These are phyloP conservation scores for Phytophthora fragariae DNA, from an alignment of 352 stramenopile species.

Conservation along the genomic window DNA sequence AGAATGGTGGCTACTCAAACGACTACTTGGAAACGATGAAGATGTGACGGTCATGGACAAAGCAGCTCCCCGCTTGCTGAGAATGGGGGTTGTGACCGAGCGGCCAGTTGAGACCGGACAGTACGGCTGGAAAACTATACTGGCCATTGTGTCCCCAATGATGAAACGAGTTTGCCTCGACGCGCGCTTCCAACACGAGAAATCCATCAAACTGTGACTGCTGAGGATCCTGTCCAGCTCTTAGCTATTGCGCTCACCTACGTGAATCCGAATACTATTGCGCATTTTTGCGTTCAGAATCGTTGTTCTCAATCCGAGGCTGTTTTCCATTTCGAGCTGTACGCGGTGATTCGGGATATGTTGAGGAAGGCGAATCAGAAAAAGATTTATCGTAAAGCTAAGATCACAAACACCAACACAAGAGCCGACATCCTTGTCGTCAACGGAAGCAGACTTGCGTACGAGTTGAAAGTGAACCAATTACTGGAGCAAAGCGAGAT, in stretches of 20 bases:
- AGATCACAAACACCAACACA: neutral
- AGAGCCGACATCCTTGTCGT: constrained; percentile 4
- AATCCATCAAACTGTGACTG: neutral
- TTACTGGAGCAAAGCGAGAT: constrained; percentile 7
- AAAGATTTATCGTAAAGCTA: constrained; percentile 1
- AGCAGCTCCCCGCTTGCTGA: neutral
- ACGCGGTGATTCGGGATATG: neutral
- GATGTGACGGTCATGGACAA: neutral
- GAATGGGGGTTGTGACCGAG: constrained; percentile 2
- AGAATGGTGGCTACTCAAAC: constrained; percentile 5
- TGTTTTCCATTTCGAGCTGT: constrained; percentile 9
- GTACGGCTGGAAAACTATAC: neutral
- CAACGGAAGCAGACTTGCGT: neutral
- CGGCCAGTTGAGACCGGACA: neutral
- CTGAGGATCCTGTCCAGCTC: constrained; percentile 3
- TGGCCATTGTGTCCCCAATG: constrained; percentile 7
- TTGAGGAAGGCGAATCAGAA: neutral
- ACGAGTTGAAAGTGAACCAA: constrained; percentile 5
- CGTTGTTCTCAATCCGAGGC: neutral
- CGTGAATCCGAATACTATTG: constrained; percentile 3
- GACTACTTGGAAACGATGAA: constrained; percentile 6
- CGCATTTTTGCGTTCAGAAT: neutral
- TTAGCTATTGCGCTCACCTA: neutral
- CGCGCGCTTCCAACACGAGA: constrained; percentile 1
- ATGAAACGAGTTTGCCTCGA: constrained; percentile 6